Base-by-base conservation (phyloP, 2,329 filamentous ascomycete genomes). In the Alternaria dauci region DNA sequence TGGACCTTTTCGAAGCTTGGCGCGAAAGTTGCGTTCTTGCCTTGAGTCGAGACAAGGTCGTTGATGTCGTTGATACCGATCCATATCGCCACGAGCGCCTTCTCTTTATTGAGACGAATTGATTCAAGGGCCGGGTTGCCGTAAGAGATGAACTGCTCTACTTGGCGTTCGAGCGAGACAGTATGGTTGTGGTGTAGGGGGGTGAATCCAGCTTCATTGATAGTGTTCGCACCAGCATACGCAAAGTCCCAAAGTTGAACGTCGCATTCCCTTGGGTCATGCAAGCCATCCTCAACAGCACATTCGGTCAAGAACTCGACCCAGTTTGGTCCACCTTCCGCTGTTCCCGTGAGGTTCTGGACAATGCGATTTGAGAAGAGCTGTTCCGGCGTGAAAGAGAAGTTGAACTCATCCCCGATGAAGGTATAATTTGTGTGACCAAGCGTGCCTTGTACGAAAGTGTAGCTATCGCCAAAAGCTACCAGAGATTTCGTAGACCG, bases 51-150 rank as follows among this genome's bases (percentile, higher is more conserved):
- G 14, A 74, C 77, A 7, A 81, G 81, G 67, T 87, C 85, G 62
- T 78, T 80, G 61, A 87, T 84, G 58, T 87, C 85, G 68, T 87
- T 87, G 59, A 87, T 78, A 8, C 84, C 86, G 46, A 87, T 87
- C 81, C 83, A 87, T 38, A 86, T 70, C 2, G 81, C 81, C 0
- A 86, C 79, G 2, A 87, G 74, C 1, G 82, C 78, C 18, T 79
- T 72, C 4, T 73, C 64, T 16, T 79, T 73, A 9, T 81, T 67
- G 18, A 80, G 50, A 1, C 38, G 32, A 3, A 71, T 65, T 8
- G 57, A 65, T 25, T 68, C 59, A 4, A 84, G 75, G 11, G 79
- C 79, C 0, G 78, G 78, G 50, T 83, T 74, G 8, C 75, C 84
- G 61, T 84, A 85, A 1, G 67, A 66, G 3, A 78, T 67, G 69